A percentile compares a stretch with the other conserved stretches of the same genome.
phyloP scores from a whole-genome alignment of 176 grass and related monocot genomes.

The Zea luxurians region DNA sequence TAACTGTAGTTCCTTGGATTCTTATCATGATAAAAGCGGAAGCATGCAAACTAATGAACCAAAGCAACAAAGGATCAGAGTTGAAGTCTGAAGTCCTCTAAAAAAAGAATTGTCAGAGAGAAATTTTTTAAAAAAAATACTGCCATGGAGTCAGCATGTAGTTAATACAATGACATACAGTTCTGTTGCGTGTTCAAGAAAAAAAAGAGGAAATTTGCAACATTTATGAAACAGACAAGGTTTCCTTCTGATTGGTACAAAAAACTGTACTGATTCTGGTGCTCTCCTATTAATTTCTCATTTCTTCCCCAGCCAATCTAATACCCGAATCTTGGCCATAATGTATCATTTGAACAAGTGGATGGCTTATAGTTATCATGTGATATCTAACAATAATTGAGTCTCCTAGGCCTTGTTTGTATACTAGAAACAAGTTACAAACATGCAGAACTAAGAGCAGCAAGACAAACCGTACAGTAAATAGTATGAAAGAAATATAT shows the following conservation, averaged over 20 bases:
- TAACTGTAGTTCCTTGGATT: constrained; percentile 9
- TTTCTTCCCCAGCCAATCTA: not conserved
- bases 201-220: not conserved
- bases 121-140: not conserved
- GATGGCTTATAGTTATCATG: constrained; percentile 9
- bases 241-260: not conserved
- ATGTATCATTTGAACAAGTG: not conserved
- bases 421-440: too few relatives aligned
- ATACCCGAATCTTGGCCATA: constrained; percentile 23
- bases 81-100: constrained; percentile 10
- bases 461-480: not conserved
- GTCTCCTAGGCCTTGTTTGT: not conserved
- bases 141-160: not conserved
- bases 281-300: not conserved
- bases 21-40: constrained; percentile 17
- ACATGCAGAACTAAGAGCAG: too few relatives aligned
- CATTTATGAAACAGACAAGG: not conserved
- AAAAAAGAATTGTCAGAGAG: constrained; percentile 1
- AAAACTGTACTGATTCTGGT: not conserved
- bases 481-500: constrained; percentile 16
- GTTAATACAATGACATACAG: not conserved
- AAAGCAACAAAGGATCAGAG: constrained; percentile 6
- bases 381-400: constrained; percentile 24
- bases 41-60: constrained; percentile 10
- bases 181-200: not conserved